These are phyloP conservation scores for Phytophthora sp. DNA, from an alignment of 352 stramenopile genomes.

Conservation along the genomic window DNA sequence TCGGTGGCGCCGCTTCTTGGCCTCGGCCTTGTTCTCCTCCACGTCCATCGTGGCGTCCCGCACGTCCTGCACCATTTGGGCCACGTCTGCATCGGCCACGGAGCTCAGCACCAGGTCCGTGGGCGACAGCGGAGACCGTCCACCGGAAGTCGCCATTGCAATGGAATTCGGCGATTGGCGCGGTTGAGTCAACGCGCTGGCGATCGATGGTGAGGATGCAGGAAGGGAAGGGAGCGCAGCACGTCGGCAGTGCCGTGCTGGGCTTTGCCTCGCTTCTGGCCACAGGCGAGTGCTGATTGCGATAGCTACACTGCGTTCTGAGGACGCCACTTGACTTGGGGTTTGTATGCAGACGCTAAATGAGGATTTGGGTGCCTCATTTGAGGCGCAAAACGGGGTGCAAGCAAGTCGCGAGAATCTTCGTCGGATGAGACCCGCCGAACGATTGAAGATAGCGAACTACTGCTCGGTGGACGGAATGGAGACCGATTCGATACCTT, in stretches of 20 bases:
- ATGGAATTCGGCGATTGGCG: neutral
- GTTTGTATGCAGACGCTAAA: constrained; percentile 4
- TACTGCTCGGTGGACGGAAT: no score
- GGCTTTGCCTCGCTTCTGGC: neutral
- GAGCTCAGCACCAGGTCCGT: constrained; percentile 8
- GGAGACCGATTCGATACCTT: no score
- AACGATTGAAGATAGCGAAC: no score
- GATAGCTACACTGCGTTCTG: neutral
- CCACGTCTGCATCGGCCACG: constrained; percentile 3
- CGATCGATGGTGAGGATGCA: constrained; percentile 23
- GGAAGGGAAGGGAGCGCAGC: constrained; percentile 1
- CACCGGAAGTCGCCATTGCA: constrained; percentile 13
- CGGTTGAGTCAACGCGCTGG: neutral
- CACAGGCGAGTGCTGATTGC: constrained; percentile 19
- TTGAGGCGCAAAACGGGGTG: no score
- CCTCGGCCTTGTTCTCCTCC: constrained; percentile 22
- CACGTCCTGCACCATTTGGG: constrained; percentile 11
- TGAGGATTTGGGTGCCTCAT: no score
- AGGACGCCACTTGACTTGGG: constrained; percentile 9
- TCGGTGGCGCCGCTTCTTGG: constrained; percentile 30
- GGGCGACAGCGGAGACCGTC: constrained; percentile 19
- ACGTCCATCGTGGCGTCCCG: neutral
- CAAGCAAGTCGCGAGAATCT: no score
- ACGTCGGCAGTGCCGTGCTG: neutral
- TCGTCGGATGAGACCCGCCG: no score